A percentile compares a stretch with the other conserved stretches of the same genome.
phyloP scores from a whole-genome alignment of 2,329 filamentous ascomycete species.

The Exophiala dermatitidis region DNA sequence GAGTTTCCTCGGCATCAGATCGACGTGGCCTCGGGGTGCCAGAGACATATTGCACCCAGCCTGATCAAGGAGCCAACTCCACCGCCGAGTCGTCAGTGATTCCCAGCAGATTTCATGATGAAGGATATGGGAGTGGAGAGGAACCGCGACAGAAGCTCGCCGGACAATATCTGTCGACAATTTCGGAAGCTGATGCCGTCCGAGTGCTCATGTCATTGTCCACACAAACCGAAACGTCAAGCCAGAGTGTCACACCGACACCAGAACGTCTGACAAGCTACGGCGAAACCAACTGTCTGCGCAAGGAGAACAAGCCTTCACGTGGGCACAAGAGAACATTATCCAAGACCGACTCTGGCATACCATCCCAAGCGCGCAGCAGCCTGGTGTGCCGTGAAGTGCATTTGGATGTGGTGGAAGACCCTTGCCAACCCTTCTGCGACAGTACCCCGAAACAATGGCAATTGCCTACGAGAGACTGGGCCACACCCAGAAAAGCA shows the following conservation, averaged over 20 bases:
- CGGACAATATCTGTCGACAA: constrained; percentile 4
- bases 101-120: neutral
- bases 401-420: constrained; percentile 11
- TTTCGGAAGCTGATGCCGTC: constrained; percentile 14
- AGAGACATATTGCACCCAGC: neutral
- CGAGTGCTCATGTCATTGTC: constrained; percentile 18
- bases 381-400: neutral
- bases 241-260: constrained; percentile 21
- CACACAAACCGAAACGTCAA: constrained; percentile 12
- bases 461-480: constrained; percentile 9
- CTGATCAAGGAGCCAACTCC: neutral
- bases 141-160: neutral
- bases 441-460: constrained; percentile 11
- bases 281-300: neutral
- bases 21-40: neutral
- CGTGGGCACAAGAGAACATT: constrained; percentile 21
- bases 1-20: constrained; percentile 8
- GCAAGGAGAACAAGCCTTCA: neutral
- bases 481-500: constrained; percentile 11
- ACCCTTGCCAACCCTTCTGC: constrained; percentile 7
- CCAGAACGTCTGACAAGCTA: constrained; percentile 9
- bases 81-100: neutral
- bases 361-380: constrained; percentile 14
- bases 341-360: constrained; percentile 13
- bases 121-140: constrained; percentile 15